These are phyloP conservation scores for Erysimum cheiranthoides DNA, from an alignment of 345 rosid species.

Conservation along the genomic window DNA sequence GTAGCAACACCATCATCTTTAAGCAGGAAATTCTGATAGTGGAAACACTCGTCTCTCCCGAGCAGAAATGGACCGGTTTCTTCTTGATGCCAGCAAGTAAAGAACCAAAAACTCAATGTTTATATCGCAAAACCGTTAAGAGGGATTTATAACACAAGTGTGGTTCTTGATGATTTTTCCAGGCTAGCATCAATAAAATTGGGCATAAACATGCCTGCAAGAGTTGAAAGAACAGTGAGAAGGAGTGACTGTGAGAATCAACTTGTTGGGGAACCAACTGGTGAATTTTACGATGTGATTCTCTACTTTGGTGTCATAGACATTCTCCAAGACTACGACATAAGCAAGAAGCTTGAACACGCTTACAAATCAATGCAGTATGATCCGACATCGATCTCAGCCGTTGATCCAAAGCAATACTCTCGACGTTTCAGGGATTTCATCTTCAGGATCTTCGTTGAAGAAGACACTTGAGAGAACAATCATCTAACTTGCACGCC, in stretches of 20 bases:
- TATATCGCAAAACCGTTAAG: background rate
- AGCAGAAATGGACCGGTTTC: constrained; percentile 61
- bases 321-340: constrained; percentile 96
- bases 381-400: constrained; percentile 95
- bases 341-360: constrained; percentile 99
- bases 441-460: constrained; percentile 77
- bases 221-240: constrained; percentile 82
- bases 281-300: constrained; percentile 74
- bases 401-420: constrained; percentile 97
- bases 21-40: constrained; percentile 57
- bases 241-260: constrained; percentile 66
- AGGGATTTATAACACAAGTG: background rate
- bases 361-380: constrained; percentile 96
- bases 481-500: constrained; percentile 33
- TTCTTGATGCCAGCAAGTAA: constrained; percentile 74
- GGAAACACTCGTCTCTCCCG: constrained; percentile 59
- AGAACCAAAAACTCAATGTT: constrained; percentile 2
- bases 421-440: constrained; percentile 92
- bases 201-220: constrained; percentile 79
- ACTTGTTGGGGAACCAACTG: constrained; percentile 89
- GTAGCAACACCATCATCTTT: constrained; percentile 25
- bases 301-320: constrained; percentile 89
- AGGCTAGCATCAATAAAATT: constrained; percentile 73
- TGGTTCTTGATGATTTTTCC: constrained; percentile 36
- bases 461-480: constrained; percentile 69